Evolutionary conservation across 2,329 filamentous ascomycete genomes (phyloP), one percentile per base, ranked within the genome.

Genomic region (Exophiala sideris): DNA sequence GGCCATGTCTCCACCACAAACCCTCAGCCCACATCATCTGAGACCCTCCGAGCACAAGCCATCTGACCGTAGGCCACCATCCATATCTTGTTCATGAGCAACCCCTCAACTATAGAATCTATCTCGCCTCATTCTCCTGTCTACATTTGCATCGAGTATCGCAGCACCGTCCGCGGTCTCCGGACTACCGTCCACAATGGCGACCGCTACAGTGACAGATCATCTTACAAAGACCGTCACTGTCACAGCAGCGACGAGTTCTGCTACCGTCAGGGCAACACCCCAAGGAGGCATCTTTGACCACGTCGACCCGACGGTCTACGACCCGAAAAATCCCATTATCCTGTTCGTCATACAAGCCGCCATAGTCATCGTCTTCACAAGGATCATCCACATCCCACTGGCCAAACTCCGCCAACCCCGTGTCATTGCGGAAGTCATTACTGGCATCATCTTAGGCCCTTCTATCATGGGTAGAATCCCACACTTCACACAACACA

Each of bases 401-500:
- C 79, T 92, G 4, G 86, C 86, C 62, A 86, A 85, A 65, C 78
- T 94, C 46, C 84, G 87, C 52, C 89, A 94, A 67, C 89, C 89
- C 59, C 83, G 87, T 44, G 89, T 94, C 62, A 91, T 94, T 64
- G 86, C 88, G 46, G 89, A 94, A 72, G 88, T 94, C 54, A 83
- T 92, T 51, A 88, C 87, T n/a, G 89, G 88, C 49, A 89, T 94
- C 65, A 71, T 96, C 35, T 79, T 96, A 1, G 91, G 91, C 3
- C 91, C 91, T 1, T 94, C 91, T 0, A 87, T 95, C 18, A 87
- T 95, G 83, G 90, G 90, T 66, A 84, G 87, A 48, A 90, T 95
- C 18, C 89, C 89, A 1, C 84, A 85, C 36, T 96, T 95, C 73
- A 78, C 82, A 47, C 71, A 76, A 2, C 77, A 86, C 59, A 92